These are phyloP conservation scores for Colletotrichum sansevieriae DNA, from an alignment of 2,329 filamentous ascomycete species.

Conservation along the genomic window DNA sequence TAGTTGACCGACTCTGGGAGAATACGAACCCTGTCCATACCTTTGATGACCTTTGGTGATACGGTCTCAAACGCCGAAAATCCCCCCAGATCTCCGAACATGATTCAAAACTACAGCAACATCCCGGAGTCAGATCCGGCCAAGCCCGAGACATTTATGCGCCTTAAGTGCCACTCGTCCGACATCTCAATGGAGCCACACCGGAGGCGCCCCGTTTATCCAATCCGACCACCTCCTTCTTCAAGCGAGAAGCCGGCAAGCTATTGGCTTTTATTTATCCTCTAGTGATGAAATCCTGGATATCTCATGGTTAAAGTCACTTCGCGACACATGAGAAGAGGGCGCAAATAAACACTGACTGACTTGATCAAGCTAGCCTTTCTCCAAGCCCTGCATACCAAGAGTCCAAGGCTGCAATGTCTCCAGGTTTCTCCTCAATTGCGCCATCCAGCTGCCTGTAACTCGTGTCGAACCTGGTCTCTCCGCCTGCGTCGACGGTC, in stretches of 20 bases:
- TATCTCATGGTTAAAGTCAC: not conserved
- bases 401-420: not conserved
- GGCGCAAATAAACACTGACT: not conserved
- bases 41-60: not conserved
- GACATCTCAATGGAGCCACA: not conserved
- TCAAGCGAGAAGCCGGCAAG: not conserved
- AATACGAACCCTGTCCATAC: no score
- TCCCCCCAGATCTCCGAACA: not conserved
- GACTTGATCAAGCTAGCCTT: not conserved
- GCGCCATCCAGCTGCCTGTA: not conserved
- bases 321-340: not conserved
- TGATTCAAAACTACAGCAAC: not conserved
- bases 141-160: not conserved
- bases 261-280: not conserved
- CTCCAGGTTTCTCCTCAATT: not conserved
- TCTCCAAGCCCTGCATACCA: rapidly evolving
- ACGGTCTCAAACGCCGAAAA: not conserved
- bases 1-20: not conserved
- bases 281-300: not conserved
- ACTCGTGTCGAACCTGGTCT: not conserved
- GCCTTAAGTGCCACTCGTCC: not conserved
- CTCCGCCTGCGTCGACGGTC: not conserved
- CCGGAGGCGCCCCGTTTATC: slow-evolving; percentile 22
- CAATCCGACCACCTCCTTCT: not conserved
- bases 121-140: slow-evolving; percentile 8